Evolutionary conservation across 345 rosid species (phyloP).

Genomic region (Ricinus communis): DNA sequence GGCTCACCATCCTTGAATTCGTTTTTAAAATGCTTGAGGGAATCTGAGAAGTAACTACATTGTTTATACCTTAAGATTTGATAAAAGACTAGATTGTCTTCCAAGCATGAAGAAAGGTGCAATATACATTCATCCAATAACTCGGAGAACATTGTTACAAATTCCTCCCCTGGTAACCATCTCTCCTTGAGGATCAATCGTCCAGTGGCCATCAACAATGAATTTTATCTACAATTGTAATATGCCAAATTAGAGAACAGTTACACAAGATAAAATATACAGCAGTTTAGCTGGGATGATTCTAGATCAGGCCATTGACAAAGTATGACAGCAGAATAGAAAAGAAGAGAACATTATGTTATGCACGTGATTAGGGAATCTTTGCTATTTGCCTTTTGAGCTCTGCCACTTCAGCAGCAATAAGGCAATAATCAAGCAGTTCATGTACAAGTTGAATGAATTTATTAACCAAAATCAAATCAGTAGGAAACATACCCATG

Average conservation of each 20-base stretch:
- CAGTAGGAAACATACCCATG: neutral
- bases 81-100: neutral
- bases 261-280: neutral
- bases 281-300: neutral
- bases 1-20: conserved; percentile 1
- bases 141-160: conserved; percentile 73
- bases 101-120: neutral
- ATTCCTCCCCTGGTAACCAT: conserved; percentile 52
- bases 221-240: conserved; percentile 64
- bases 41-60: neutral
- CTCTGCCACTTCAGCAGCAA: neutral
- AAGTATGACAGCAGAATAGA: neutral
- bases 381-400: neutral
- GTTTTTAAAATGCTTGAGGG: neutral
- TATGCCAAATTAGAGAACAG: neutral
- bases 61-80: conserved; percentile 13
- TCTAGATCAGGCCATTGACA: no score
- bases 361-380: neutral
- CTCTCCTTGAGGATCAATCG: conserved; percentile 60
- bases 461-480: neutral
- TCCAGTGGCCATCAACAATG: conserved; percentile 85
- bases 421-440: neutral
- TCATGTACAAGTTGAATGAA: neutral
- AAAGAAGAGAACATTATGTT: neutral
- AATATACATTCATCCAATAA: conserved; percentile 36